Conservation (phyloP, 331 rosid genomes). For the Erythrophleum ivorense region DNA sequence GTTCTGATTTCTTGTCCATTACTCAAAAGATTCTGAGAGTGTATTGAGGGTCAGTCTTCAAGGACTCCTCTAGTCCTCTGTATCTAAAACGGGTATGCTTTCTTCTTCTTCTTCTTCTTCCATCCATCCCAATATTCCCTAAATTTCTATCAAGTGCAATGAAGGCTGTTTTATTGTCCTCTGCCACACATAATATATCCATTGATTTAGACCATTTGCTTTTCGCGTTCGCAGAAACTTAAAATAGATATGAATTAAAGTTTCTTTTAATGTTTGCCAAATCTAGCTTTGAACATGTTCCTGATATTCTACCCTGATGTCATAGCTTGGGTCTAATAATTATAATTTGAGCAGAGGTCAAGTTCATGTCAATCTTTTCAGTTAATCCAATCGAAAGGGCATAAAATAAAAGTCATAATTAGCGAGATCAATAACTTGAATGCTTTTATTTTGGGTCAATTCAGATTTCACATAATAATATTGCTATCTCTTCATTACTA, state of each 20-base stretch:
- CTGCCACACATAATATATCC: neutral
- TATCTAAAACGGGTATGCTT: constrained; percentile 41
- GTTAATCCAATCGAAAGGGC: neutral
- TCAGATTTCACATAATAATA: neutral
- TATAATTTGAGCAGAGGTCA: neutral
- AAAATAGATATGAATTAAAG: neutral
- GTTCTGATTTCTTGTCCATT: neutral
- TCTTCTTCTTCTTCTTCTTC: constrained; percentile 7
- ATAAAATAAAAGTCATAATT: neutral
- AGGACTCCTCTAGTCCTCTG: constrained; percentile 4
- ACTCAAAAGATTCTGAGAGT: neutral
- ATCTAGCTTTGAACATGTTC: neutral
- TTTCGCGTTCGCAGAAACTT: neutral
- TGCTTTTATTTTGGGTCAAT: neutral
- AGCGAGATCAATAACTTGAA: neutral
- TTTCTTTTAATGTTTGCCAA: neutral
- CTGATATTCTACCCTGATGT: neutral
- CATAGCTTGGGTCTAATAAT: neutral
- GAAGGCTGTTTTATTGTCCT: neutral
- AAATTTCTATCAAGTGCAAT: neutral
- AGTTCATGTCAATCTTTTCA: neutral
- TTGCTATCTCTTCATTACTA: neutral
- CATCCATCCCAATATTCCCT: neutral
- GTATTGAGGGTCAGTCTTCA: constrained; percentile 1
- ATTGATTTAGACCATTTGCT: neutral